Percentiles rank a stretch among this genome's conserved stretches.
phyloP scores from a whole-genome alignment of 495 filamentous ascomycete species.

The Astrothelium macrocarpum region DNA sequence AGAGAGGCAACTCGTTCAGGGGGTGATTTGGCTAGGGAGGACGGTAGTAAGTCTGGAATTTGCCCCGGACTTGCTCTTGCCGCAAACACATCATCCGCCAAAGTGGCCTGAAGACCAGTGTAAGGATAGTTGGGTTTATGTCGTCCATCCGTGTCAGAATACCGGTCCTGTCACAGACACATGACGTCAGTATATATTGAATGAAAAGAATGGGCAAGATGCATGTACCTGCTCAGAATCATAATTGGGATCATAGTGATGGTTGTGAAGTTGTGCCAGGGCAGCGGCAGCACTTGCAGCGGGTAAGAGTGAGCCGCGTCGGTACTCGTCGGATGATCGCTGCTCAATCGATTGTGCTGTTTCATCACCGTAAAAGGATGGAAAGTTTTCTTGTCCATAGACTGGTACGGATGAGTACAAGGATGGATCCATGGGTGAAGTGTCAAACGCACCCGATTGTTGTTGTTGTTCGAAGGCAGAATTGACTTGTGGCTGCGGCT shows the following conservation, averaged over 20 bases:
- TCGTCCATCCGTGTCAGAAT: not conserved
- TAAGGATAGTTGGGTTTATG: constrained; percentile 2
- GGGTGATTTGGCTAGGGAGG: constrained; percentile 68
- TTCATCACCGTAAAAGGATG: constrained; percentile 46
- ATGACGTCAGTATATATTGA: not conserved
- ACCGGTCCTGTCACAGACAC: not conserved
- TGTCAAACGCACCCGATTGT: constrained; percentile 16
- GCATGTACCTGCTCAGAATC: constrained; percentile 71
- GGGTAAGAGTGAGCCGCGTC: constrained; percentile 51
- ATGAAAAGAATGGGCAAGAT: not conserved
- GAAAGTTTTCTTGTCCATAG: constrained; percentile 29
- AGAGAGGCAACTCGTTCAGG: constrained; percentile 79
- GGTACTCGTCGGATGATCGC: constrained; percentile 56
- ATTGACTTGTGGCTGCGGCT: constrained; percentile 16
- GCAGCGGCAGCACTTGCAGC: constrained; percentile 77
- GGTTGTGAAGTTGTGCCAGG: constrained; percentile 75
- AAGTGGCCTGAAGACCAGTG: not conserved
- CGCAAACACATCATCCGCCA: constrained; percentile 1
- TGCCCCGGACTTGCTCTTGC: constrained; percentile 1
- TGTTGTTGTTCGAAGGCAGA: constrained; percentile 20
- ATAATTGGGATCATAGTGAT: constrained; percentile 72
- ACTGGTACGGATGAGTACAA: constrained; percentile 1
- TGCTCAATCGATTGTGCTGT: constrained; percentile 64
- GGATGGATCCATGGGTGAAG: not conserved
- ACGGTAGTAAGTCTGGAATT: constrained; percentile 62